Conservation (phyloP, 495 filamentous ascomycete species). For the Aspergillus nidulans region DNA sequence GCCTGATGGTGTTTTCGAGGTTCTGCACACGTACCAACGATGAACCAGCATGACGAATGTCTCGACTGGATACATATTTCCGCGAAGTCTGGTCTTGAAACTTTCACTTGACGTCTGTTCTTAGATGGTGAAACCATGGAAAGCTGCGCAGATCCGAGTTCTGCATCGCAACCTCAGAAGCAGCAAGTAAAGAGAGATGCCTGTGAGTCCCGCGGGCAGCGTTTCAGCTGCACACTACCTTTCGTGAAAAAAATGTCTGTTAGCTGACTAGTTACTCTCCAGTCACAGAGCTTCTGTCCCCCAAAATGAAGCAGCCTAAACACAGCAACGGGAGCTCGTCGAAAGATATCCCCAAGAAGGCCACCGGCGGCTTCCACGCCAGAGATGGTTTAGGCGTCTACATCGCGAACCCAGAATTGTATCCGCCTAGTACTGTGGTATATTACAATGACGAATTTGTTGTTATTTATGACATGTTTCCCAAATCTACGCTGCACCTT, state of each 20-base stretch:
- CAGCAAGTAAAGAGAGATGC: conserved; percentile 40
- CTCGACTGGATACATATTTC: neutral
- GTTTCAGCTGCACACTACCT: neutral
- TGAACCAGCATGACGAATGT: neutral
- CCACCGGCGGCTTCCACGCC: conserved; percentile 25
- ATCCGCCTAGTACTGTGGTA: conserved; percentile 58
- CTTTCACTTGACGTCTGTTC: neutral
- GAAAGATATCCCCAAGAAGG: conserved; percentile 25
- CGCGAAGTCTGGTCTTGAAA: neutral
- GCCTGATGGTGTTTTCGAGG: neutral
- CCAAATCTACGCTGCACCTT: conserved; percentile 79
- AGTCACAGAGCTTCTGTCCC: conserved; percentile 69
- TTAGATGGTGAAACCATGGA: neutral
- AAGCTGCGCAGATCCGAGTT: neutral
- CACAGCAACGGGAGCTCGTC: conserved; percentile 22
- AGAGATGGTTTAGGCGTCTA: conserved; percentile 69
- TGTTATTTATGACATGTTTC: conserved; percentile 75
- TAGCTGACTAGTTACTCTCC: neutral
- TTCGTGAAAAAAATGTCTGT: neutral
- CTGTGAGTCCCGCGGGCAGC: conserved; percentile 23
- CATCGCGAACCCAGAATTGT: conserved; percentile 61
- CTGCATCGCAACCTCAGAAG: conserved; percentile 7
- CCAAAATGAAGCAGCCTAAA: conserved; percentile 48
- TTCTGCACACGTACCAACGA: neutral
- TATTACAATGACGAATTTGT: conserved; percentile 70